Evolutionary conservation across 805 yeast genomes (phyloP).

Genomic region (Brettanomyces bruxellensis): DNA sequence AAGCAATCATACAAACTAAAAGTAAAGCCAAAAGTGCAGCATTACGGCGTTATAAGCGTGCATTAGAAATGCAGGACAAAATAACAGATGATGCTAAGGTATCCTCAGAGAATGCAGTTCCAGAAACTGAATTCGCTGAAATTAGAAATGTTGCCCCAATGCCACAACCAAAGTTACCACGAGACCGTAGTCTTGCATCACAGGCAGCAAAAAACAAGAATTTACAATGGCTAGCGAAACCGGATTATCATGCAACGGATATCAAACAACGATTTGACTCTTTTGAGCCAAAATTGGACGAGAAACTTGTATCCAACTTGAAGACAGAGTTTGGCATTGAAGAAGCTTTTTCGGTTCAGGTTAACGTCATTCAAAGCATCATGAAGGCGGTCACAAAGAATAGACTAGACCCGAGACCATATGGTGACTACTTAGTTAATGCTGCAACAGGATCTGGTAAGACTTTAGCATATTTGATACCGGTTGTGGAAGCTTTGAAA

Average conservation of each 20-base stretch:
- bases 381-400: constrained; percentile 33
- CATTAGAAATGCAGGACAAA: constrained; percentile 21
- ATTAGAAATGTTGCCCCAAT: constrained; percentile 52
- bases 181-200: constrained; percentile 34
- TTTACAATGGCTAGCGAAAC: constrained; percentile 61
- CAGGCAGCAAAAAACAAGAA: constrained; percentile 25
- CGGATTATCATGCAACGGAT: constrained; percentile 45
- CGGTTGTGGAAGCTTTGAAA: constrained; percentile 53
- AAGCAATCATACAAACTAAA: neutral
- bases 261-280: constrained; percentile 38
- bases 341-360: constrained; percentile 71
- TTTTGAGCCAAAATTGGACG: constrained; percentile 34
- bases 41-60: constrained; percentile 42
- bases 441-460: constrained; percentile 97
- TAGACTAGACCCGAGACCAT: constrained; percentile 38
- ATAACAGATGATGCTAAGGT: constrained; percentile 8
- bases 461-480: constrained; percentile 81
- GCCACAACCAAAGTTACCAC: constrained; percentile 75
- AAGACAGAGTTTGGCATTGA: constrained; percentile 31
- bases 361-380: constrained; percentile 49
- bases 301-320: constrained; percentile 38
- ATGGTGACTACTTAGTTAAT: constrained; percentile 78
- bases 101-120: constrained; percentile 2
- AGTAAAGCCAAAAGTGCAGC: constrained; percentile 39
- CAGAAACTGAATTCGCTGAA: constrained; percentile 15